phyloP scores from a whole-genome alignment of 2,329 filamentous ascomycete genomes.

The Fusarium torreyae region DNA sequence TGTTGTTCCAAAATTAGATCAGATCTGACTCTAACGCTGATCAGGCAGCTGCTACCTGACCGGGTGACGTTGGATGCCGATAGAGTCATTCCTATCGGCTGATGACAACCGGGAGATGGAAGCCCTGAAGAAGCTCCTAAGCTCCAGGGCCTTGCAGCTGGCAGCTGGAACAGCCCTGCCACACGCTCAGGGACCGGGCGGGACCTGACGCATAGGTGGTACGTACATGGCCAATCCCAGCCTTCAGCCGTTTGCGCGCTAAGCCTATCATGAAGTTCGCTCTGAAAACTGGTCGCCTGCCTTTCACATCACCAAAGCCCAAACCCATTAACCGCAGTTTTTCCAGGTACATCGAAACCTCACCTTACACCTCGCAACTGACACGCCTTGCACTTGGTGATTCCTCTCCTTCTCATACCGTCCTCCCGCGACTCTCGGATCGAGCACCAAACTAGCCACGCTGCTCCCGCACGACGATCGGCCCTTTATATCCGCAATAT shows the following conservation, averaged over 20 bases:
- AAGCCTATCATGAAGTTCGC: slow-evolving; percentile 48
- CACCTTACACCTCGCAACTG: slow-evolving; percentile 47
- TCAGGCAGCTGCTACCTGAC: not conserved
- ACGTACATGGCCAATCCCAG: slow-evolving; percentile 9
- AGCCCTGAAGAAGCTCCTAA: slow-evolving; percentile 29
- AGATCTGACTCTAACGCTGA: slow-evolving; percentile 1
- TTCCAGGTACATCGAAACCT: slow-evolving; percentile 45
- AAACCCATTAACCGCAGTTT: slow-evolving; percentile 50
- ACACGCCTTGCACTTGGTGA: slow-evolving; percentile 40
- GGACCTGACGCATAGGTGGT: slow-evolving; percentile 3
- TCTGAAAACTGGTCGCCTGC: slow-evolving; percentile 36
- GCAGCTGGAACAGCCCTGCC: slow-evolving; percentile 41
- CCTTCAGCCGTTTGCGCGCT: slow-evolving; percentile 48
- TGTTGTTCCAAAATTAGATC: not conserved
- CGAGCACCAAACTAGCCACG: slow-evolving; percentile 19
- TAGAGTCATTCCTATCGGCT: slow-evolving; percentile 40
- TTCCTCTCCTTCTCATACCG: slow-evolving; percentile 29
- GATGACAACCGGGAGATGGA: slow-evolving; percentile 10
- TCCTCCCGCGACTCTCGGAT: slow-evolving; percentile 32
- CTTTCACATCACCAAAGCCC: slow-evolving; percentile 50
- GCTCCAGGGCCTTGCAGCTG: slow-evolving; percentile 34
- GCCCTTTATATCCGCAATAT: slow-evolving; percentile 19
- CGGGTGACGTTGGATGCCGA: slow-evolving; percentile 18
- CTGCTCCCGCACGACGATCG: slow-evolving; percentile 30
- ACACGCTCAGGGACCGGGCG: slow-evolving; percentile 32